Evolutionary conservation across 2,329 filamentous ascomycete species (phyloP), one percentile per base, ranked within the genome.

Genomic region (Rhinocladiella mackenziei): DNA sequence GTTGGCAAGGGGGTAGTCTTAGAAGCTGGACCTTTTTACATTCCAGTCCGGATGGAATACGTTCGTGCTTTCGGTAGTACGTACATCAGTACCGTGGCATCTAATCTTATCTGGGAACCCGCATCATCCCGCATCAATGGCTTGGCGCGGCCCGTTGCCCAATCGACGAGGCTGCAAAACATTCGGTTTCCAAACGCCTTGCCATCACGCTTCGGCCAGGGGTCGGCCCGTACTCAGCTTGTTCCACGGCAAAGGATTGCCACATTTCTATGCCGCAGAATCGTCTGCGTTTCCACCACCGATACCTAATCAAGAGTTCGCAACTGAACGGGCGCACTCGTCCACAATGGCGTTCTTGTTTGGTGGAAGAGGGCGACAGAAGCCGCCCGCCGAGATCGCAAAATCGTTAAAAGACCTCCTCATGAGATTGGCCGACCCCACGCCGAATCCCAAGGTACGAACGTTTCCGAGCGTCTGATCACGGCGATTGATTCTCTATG

Each of bases 271-370:
- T n/a, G n/a, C n/a, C n/a, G n/a, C n/a, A n/a, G n/a, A n/a, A 15
- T 9, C 5, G 31, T 33, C 32, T 35, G 32, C 6, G 4, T n/a
- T 10, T 22, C 11, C 32, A 20, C 3, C 22, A 20, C 32, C 4
- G 17, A 6, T 18, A n/a, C n/a, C n/a, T n/a, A n/a, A n/a, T n/a
- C n/a, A n/a, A 19, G 17, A 10, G 17, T 35, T 17, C 32, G 32
- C 32, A 17, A 17, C 30, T 14, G 6, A 6, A 9, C 13, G 7
- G 17, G 30, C n/a, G 5, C 19, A 26, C 22, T 37, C 18, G 32
- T 30, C 36, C 48, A 45, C 19, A 51, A 87, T 87, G 83, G 80
- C 82, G 33, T 87, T 86, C 67, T 69, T 86, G 43, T 86, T 86
- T 62, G 75, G 74, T 48, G 48, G 48, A 11, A 72, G 80, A 50